Evolutionary conservation across 371 early-diverging fungal species (phyloP), one percentile per base, ranked within the genome.

Genomic region (Lichtheimia corymbifera): DNA sequence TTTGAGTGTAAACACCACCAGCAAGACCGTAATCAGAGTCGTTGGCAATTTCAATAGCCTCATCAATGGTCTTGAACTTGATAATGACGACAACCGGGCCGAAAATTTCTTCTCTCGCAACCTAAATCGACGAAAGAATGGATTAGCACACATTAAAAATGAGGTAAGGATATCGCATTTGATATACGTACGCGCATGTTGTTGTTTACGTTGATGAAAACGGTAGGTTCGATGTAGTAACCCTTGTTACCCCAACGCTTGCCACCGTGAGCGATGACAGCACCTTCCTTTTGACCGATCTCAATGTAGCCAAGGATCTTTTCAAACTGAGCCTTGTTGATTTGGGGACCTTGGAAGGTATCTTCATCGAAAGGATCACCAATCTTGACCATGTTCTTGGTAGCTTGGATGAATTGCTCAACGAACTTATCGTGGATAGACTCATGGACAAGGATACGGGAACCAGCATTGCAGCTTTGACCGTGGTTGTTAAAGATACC

Each of bases 401-500:
- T 77, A 24, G 85, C 80, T 0, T 69, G 80, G 71, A 85, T 87
- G 59, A 94, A 83, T 58, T 74, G 75, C 5, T 77, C 72, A 51
- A 93, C 35, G 55, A 94, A 94, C 42, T 76, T 65, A 30, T 88
- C 87, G 66, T 90, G 82, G n/a, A 95, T 79, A 4, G 83, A 79
- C 53, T 88, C 86, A 56, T 95, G 91, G n/a, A 95, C 89, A 71
- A 89, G 83, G 27, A 96, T 74, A 25, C 94, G 85, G 1, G 93
- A 87, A 42, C 94, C 91, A 4, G 95, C 96, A 67, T 90, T 91
- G 77, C 97, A 96, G 70, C 85, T 86, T 72, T 96, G 95, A 13
- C 97, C 97, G 50, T 85, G 76, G 72, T 95, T 94, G 68, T 85
- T 80, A 67, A 84, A 93, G 64, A 87, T 85, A 59, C 89, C 94